These are phyloP conservation scores for Kluyveromyces sp. DNA, from an alignment of 1,139 yeast species.

Conservation along the genomic window DNA sequence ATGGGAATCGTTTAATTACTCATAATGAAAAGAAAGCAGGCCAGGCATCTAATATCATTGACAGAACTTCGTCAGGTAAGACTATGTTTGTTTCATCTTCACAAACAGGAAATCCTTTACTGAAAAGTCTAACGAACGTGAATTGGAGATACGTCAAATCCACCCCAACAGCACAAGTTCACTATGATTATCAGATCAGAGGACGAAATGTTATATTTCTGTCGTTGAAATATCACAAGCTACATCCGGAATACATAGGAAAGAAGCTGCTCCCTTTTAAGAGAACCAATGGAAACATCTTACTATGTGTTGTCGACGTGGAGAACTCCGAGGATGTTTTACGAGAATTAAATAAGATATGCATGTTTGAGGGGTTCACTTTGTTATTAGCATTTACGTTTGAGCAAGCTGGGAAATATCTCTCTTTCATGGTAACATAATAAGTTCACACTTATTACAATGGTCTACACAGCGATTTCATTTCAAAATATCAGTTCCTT, in stretches of 20 bases:
- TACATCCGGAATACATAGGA: conserved; percentile 83
- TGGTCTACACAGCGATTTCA: conserved; percentile 6
- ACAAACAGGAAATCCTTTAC: conserved; percentile 56
- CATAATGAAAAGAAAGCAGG: background rate
- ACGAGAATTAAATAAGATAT: conserved; percentile 60
- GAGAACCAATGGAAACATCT: conserved; percentile 48
- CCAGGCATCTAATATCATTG: background rate
- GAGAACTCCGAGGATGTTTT: conserved; percentile 66
- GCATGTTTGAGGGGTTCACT: conserved; percentile 65
- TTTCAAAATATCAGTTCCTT: conserved; percentile 33
- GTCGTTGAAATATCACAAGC: conserved; percentile 72
- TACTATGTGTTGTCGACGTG: conserved; percentile 72
- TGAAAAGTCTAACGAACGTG: conserved; percentile 42
- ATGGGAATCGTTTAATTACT: background rate
- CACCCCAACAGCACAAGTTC: conserved; percentile 38
- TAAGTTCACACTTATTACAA: too few species aligned
- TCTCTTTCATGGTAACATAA: conserved; percentile 33
- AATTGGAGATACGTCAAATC: conserved; percentile 43
- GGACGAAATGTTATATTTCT: conserved; percentile 66
- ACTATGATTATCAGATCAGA: conserved; percentile 58
- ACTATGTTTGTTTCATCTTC: conserved; percentile 43
- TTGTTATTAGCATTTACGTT: conserved; percentile 73
- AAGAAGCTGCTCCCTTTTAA: conserved; percentile 56
- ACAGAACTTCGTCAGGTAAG: conserved; percentile 14
- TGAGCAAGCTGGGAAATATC: conserved; percentile 80